Conservation (phyloP, 1,139 yeast species). For the Yamadazyma blattariae region DNA sequence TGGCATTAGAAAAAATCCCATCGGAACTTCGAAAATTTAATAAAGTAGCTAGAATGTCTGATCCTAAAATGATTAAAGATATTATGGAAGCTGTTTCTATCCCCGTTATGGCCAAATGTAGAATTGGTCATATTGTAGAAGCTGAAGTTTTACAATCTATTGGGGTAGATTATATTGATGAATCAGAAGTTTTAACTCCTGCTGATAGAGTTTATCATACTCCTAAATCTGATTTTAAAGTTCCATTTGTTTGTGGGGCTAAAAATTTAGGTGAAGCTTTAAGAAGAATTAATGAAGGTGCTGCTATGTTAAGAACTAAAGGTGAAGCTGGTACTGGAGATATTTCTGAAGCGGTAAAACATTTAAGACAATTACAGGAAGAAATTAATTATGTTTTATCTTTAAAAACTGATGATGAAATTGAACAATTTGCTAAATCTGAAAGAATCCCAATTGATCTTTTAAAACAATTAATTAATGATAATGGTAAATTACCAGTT, state of each 20-base stretch:
- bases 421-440: conserved; percentile 52
- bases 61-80: conserved; percentile 75
- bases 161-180: conserved; percentile 80
- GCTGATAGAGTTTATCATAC: conserved; percentile 74
- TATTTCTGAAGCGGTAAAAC: conserved; percentile 81
- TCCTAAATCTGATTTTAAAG: conserved; percentile 56
- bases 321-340: conserved; percentile 94
- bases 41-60: conserved; percentile 85
- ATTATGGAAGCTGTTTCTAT: conserved; percentile 73
- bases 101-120: conserved; percentile 86
- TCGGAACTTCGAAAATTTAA: conserved; percentile 85
- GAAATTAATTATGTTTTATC: conserved; percentile 50
- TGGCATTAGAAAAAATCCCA: conserved; percentile 86
- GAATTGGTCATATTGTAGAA: conserved; percentile 84
- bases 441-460: conserved; percentile 59
- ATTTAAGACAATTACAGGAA: conserved; percentile 57
- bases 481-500: conserved; percentile 69
- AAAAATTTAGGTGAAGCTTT: conserved; percentile 82
- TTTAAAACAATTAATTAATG: conserved; percentile 49
- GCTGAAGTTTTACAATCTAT: conserved; percentile 76
- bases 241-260: conserved; percentile 88
- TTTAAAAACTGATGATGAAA: conserved; percentile 42
- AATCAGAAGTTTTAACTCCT: conserved; percentile 80
- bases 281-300: conserved; percentile 79
- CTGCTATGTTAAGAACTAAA: conserved; percentile 85